Evolutionary conservation across 2,329 filamentous ascomycete species (phyloP), one percentile per base, ranked within the genome.

Genomic region (Didymella lethalis): DNA sequence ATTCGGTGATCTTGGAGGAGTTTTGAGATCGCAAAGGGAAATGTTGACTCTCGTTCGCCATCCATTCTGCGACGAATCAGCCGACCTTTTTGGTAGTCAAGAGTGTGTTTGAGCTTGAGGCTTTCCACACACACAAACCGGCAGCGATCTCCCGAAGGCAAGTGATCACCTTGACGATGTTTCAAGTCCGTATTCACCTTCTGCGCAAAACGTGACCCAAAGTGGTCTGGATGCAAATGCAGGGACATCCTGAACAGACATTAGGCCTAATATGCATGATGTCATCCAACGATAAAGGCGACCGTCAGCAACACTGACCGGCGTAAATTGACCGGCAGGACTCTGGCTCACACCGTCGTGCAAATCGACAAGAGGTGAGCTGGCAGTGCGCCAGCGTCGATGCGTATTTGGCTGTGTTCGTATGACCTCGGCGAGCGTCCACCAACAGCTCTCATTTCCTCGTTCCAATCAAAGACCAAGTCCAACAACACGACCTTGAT

Each of bases 371-470:
- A 20, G 47, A 28, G 29, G 26, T 47, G 48, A 18, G 47, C 29
- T 47, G 48, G 48, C 54, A 46, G 34, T 26, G 47, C 40, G 41
- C 41, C 14, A 29, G 20, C 23, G 23, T 23, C 23, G 16, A 26
- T 20, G 32, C 48, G 41, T 43, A 47, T 28, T 28, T 34, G 48
- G 43, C 5, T 34, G 32, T 28, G 23, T 34, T n/a, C 43, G 54
- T 48, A 48, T 43, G 23, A 52, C 48, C 16, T 7, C 8, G 54
- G 48, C 54, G 41, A 28, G 40, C 11, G 16, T 41, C 43, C 26
- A 40, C 50, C 40, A 50, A 51, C 47, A 44, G 23, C 26, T 28
- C 32, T 59, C 50, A 50, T 54, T 28, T 54, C 46, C 50, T 23
- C 18, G 10, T 41, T 7, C 41, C 41, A 36, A 54, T 49, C 32